Conservation (phyloP, 164 flowering plant species). For the Litsea cubeba region DNA sequence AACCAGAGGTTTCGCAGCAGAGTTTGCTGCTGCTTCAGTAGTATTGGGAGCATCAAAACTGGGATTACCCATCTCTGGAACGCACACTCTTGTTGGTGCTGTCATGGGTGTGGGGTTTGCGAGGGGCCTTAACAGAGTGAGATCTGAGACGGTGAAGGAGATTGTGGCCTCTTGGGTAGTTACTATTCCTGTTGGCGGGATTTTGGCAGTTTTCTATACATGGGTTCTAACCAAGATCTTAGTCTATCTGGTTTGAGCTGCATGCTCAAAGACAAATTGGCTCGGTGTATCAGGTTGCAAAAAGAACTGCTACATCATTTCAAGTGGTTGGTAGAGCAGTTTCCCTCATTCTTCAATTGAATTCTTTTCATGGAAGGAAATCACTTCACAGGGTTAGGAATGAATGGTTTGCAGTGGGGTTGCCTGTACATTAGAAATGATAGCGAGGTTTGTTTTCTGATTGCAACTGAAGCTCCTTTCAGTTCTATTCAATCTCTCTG, state of each 20-base stretch:
- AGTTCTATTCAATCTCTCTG: neutral
- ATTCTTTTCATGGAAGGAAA: neutral
- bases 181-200: slow-evolving; percentile 84
- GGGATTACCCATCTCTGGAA: slow-evolving; percentile 94
- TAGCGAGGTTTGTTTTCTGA: neutral
- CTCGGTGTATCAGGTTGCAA: neutral
- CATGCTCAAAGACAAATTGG: neutral
- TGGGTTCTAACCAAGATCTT: slow-evolving; percentile 71
- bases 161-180: slow-evolving; percentile 89
- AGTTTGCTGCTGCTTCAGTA: slow-evolving; percentile 98
- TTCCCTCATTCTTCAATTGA: neutral
- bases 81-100: slow-evolving; percentile 97
- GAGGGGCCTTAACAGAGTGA: slow-evolving; percentile 86
- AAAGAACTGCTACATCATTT: neutral
- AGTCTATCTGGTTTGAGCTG: slow-evolving; percentile 39
- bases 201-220: slow-evolving; percentile 71
- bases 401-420: neutral
- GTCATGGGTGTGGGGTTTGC: slow-evolving; percentile 99
- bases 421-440: neutral
- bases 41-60: slow-evolving; percentile 89
- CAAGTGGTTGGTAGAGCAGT: neutral
- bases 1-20: slow-evolving; percentile 95
- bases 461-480: neutral
- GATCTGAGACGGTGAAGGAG: slow-evolving; percentile 91
- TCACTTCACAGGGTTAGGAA: neutral